Evolutionary conservation across 2,329 filamentous ascomycete genomes (phyloP).

Genomic region (Emergomyces pasteurianus): DNA sequence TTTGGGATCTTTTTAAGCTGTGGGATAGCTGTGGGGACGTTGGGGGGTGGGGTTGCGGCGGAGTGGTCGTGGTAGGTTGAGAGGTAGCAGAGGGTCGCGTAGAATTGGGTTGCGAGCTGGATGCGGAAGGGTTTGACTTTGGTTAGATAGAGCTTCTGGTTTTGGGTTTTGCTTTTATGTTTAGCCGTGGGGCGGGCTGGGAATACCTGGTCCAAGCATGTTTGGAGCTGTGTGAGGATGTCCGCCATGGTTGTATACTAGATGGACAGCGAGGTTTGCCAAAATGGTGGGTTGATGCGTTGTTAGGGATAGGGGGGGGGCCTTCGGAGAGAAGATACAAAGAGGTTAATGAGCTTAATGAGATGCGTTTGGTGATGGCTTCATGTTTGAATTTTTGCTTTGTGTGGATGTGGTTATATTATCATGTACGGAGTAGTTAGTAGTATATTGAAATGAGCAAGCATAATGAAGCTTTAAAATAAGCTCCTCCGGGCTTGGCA

Average conservation of each 20-base stretch:
- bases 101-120: slow-evolving; percentile 40
- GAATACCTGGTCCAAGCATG: slow-evolving; percentile 38
- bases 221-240: slow-evolving; percentile 39
- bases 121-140: neutral
- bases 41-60: slow-evolving; percentile 22
- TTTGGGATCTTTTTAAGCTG: slow-evolving; percentile 31
- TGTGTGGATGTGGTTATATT: neutral
- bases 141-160: neutral
- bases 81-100: slow-evolving; percentile 38
- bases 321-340: too few relatives aligned
- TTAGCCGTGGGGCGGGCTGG: neutral
- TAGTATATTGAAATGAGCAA: too few relatives aligned
- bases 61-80: slow-evolving; percentile 35
- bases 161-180: neutral
- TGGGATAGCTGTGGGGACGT: slow-evolving; percentile 23
- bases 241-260: slow-evolving; percentile 33
- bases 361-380: neutral
- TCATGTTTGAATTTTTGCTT: neutral
- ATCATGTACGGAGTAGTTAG: too few relatives aligned
- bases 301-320: too few relatives aligned
- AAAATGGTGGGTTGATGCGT: too few relatives aligned
- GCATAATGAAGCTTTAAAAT: too few relatives aligned
- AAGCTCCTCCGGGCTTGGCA: neutral
- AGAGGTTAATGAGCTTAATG: neutral
- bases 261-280: too few relatives aligned